Conservation (phyloP, 2,329 filamentous ascomycete species). For the Epichloe brachyelytri region DNA sequence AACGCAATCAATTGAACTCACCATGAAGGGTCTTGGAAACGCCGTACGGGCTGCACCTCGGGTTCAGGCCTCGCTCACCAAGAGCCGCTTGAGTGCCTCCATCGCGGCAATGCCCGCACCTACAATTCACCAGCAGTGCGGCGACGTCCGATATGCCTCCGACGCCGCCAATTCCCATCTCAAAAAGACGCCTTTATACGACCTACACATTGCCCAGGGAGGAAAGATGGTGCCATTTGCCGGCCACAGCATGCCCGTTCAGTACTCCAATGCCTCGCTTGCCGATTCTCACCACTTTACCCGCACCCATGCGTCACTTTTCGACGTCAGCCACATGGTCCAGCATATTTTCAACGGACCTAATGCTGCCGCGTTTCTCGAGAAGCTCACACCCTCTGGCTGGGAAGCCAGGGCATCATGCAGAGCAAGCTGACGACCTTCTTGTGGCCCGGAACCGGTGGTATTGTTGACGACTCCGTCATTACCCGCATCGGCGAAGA, state of each 20-base stretch:
- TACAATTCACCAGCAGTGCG: conserved; percentile 5
- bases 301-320: conserved; percentile 73
- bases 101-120: conserved; percentile 4
- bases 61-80: conserved; percentile 8
- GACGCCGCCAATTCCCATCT: not conserved
- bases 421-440: conserved; percentile 75
- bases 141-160: conserved; percentile 18
- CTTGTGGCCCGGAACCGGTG: conserved; percentile 66
- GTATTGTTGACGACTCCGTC: conserved; percentile 90
- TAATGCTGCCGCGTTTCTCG: conserved; percentile 67
- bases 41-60: conserved; percentile 19
- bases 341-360: conserved; percentile 78
- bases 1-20: conserved; percentile 3
- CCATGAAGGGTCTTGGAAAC: conserved; percentile 20
- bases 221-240: conserved; percentile 97
- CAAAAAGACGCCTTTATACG: conserved; percentile 59
- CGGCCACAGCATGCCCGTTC: conserved; percentile 83
- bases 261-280: conserved; percentile 68
- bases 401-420: conserved; percentile 51
- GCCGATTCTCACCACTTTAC: conserved; percentile 84
- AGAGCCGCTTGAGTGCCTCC: conserved; percentile 2
- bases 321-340: conserved; percentile 95
- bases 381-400: conserved; percentile 69
- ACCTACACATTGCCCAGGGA: conserved; percentile 63
- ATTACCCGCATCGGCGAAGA: conserved; percentile 67